A percentile compares a stretch with the other conserved stretches of the same genome.
These are phyloP conservation scores for Penium margaritaceum DNA, from an alignment of 139 green algal species.

Conservation along the genomic window DNA sequence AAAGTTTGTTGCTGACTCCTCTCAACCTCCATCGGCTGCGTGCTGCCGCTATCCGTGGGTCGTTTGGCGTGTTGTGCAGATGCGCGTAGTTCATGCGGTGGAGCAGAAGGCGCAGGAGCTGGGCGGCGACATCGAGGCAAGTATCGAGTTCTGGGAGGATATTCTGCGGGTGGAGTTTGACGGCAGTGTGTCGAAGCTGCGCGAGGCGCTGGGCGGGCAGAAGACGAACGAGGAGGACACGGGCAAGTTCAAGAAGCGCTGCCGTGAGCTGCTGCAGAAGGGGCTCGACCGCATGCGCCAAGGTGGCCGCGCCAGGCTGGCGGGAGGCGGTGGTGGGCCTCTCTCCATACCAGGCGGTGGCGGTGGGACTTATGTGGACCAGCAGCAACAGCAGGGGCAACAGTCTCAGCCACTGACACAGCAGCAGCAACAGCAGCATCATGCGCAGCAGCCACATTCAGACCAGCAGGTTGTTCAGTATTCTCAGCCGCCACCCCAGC, in stretches of 20 bases:
- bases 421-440: background rate
- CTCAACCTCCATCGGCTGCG: too few species aligned
- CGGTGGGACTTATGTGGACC: too few species aligned
- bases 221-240: conserved; percentile 5
- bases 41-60: background rate
- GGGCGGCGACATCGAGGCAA: conserved; percentile 5
- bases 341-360: too few species aligned
- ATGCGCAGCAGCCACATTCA: background rate
- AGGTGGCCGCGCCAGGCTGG: too few species aligned
- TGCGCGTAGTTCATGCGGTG: conserved; percentile 10
- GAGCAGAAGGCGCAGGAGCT: conserved; percentile 9
- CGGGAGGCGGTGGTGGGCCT: background rate
- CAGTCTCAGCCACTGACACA: too few species aligned
- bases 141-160: conserved; percentile 15
- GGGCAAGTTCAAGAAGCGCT: conserved; percentile 1
- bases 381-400: too few species aligned
- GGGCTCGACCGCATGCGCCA: background rate
- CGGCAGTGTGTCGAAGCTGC: conserved; percentile 13
- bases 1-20: too few species aligned
- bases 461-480: background rate
- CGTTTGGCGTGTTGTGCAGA: conserved; percentile 14
- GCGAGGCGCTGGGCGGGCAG: conserved; percentile 6
- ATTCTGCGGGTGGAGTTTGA: conserved; percentile 7
- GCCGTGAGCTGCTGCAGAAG: conserved; percentile 7
- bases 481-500: background rate